phyloP scores from a whole-genome alignment of 164 flowering plant genomes.

The Santalum album region DNA sequence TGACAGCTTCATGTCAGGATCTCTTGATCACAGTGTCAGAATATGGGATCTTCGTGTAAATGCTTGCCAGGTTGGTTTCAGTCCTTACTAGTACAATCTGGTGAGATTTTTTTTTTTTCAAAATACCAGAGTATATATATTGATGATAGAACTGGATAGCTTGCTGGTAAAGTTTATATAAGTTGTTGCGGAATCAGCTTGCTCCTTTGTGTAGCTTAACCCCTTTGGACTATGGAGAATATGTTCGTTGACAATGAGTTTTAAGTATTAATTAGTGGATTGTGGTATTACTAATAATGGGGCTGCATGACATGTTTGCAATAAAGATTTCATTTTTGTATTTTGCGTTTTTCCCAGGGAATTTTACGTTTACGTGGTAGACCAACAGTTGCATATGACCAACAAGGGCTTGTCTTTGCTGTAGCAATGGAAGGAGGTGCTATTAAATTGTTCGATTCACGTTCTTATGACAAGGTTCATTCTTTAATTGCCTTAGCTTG shows the following conservation, averaged over 20 bases:
- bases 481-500: slow-evolving; percentile 3
- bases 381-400: slow-evolving; percentile 95
- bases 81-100: neutral
- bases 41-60: slow-evolving; percentile 99
- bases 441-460: slow-evolving; percentile 92
- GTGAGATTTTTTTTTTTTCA: no score
- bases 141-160: no score
- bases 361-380: slow-evolving; percentile 83
- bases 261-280: neutral
- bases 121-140: no score
- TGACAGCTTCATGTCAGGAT: slow-evolving; percentile 99
- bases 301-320: no score
- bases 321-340: slow-evolving; percentile 44
- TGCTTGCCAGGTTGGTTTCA: slow-evolving; percentile 83
- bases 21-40: slow-evolving; percentile 87
- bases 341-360: slow-evolving; percentile 73
- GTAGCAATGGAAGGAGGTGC: slow-evolving; percentile 99
- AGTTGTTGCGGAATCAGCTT: no score
- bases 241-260: neutral
- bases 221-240: no score
- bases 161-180: no score
- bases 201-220: no score
- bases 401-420: slow-evolving; percentile 98
- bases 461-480: slow-evolving; percentile 91
- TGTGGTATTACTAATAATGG: no score